A percentile compares a stretch with the other conserved stretches of the same genome.
Conservation (phyloP, 2,329 filamentous ascomycete genomes). For the Neofusicoccum sp. region DNA sequence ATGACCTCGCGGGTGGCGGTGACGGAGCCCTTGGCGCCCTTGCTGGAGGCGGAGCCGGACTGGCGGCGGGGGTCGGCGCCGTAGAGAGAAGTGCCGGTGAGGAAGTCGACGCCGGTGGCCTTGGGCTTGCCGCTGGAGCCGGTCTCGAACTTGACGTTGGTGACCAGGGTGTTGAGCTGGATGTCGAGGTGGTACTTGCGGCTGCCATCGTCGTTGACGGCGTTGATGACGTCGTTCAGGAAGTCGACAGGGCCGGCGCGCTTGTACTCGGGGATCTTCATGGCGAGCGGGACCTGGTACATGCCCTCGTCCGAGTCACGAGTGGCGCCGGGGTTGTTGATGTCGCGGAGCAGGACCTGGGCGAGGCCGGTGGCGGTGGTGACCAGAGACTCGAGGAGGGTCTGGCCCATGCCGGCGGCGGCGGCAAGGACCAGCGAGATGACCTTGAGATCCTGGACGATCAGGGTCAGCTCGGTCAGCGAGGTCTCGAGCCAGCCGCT, state of each 20-base stretch:
- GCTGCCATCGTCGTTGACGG: constrained; percentile 14
- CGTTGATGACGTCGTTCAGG: constrained; percentile 49
- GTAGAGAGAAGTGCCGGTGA: constrained; percentile 41
- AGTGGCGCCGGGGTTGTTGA: constrained; percentile 39
- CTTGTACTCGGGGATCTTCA: constrained; percentile 41
- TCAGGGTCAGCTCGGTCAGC: constrained; percentile 51
- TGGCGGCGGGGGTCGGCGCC: constrained; percentile 35
- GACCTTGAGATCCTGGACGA: constrained; percentile 54
- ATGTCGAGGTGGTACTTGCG: constrained; percentile 59
- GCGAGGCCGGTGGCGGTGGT: constrained; percentile 43
- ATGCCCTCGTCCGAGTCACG: constrained; percentile 48
- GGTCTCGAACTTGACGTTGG: constrained; percentile 64
- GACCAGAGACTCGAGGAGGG: constrained; percentile 22
- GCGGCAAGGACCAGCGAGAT: constrained; percentile 53
- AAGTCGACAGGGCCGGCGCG: constrained; percentile 59
- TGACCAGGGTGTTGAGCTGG: constrained; percentile 61
- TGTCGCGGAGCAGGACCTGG: constrained; percentile 49
- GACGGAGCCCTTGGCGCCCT: constrained; percentile 42
- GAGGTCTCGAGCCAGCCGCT: constrained; percentile 58
- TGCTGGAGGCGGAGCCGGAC: constrained; percentile 21
- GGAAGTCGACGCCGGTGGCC: constrained; percentile 45
- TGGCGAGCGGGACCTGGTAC: constrained; percentile 55
- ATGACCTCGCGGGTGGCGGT: constrained; percentile 48
- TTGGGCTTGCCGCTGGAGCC: constrained; percentile 41
- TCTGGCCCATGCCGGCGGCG: constrained; percentile 51